Evolutionary conservation across 164 flowering plant species (phyloP), one percentile per base, ranked within the genome.

Genomic region (Kingdonia uniflora): DNA sequence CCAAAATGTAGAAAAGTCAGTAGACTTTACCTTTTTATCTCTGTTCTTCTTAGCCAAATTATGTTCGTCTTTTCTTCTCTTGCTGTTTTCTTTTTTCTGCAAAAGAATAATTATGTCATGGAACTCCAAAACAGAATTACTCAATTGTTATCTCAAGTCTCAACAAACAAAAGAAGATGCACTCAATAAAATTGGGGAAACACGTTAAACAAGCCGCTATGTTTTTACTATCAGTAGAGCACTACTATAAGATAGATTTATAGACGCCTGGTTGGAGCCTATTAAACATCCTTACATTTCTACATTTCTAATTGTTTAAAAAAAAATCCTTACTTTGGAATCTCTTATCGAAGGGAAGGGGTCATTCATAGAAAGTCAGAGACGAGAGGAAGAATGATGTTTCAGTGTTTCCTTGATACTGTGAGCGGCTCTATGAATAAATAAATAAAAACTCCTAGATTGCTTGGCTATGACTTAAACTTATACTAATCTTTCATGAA

Each of bases 41-140:
- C 73, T 83, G 71, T 29, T 74, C 68, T 77, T 86, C 69, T 82
- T 75, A 5, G 71, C 2, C 39, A 73, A 42, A 25, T 57, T 69
- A 23, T 75, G 78, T 12, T 86, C 88, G 17, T 86, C 95, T 68
- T 82, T 86, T 76, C 86, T 76, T 66, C 86, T 75, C 74, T 83
- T 86, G 71, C 80, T 71, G 33, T 57, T 76, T 61, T 83, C 95
- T 62, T 78, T 83, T 64, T 75, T 81, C 95, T 81, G 73, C 23
- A 63, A 4, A 69, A 62, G 50, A 23, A 68, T 23, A 14, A 44
- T n/a, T n/a, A n/a, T n/a, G n/a, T n/a, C n/a, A n/a, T n/a, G n/a
- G n/a, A n/a, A n/a, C n/a, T n/a, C n/a, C n/a, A n/a, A n/a, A n/a
- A n/a, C n/a, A n/a, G n/a, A n/a, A n/a, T n/a, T n/a, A n/a, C n/a